Evolutionary conservation across 2,329 filamentous ascomycete species (phyloP).

Genomic region (Botrytis elliptica): DNA sequence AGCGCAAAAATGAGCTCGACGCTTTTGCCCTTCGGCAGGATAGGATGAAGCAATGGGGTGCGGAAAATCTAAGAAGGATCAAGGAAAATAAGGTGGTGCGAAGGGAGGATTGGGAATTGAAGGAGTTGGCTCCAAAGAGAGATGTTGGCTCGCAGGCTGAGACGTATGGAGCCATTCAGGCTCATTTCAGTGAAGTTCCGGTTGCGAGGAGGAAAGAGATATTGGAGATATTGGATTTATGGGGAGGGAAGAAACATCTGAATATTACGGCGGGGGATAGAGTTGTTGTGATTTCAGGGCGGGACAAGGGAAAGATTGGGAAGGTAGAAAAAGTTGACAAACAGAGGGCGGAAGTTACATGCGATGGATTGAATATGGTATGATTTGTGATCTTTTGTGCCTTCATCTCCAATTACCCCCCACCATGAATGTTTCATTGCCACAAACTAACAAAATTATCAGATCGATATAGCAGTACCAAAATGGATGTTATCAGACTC

Average conservation of each 20-base stretch:
- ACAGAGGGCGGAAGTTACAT: slow-evolving; percentile 55
- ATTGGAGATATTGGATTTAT: slow-evolving; percentile 38
- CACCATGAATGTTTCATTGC: not conserved
- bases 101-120: slow-evolving; percentile 75
- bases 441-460: slow-evolving; percentile 3
- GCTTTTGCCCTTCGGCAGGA: not conserved
- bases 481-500: slow-evolving; percentile 44
- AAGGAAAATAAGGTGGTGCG: slow-evolving; percentile 55
- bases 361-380: slow-evolving; percentile 66
- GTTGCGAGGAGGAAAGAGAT: slow-evolving; percentile 30
- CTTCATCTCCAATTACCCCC: not conserved
- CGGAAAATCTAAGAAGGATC: slow-evolving; percentile 35
- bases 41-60: not conserved
- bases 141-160: slow-evolving; percentile 61
- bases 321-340: slow-evolving; percentile 58
- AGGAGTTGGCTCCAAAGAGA: slow-evolving; percentile 73
- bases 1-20: slow-evolving; percentile 32
- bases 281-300: slow-evolving; percentile 76
- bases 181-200: slow-evolving; percentile 38
- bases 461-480: slow-evolving; percentile 45
- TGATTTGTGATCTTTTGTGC: slow-evolving; percentile 31
- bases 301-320: slow-evolving; percentile 81
- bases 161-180: slow-evolving; percentile 57
- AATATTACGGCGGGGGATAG: slow-evolving; percentile 70
- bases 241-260: slow-evolving; percentile 48